Evolutionary conservation across 1,139 yeast genomes (phyloP).

Genomic region (Protomyces inundatus): DNA sequence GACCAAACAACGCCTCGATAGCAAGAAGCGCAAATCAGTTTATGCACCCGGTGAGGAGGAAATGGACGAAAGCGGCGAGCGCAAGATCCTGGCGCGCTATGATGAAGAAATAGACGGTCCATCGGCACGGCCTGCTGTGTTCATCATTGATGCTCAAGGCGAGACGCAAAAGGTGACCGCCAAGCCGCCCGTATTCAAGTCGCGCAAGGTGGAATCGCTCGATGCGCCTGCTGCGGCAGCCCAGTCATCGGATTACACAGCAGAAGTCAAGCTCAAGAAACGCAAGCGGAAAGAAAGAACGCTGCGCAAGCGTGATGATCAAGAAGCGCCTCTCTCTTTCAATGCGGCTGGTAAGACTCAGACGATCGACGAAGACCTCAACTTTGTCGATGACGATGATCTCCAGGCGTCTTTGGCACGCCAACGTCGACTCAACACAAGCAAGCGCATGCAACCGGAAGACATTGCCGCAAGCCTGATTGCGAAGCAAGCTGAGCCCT

Average conservation of each 20-base stretch:
- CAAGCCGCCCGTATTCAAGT: neutral
- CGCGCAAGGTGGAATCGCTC: neutral
- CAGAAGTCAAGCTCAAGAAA: constrained; percentile 48
- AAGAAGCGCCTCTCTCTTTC: constrained; percentile 29
- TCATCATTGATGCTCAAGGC: constrained; percentile 35
- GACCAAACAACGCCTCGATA: constrained; percentile 37
- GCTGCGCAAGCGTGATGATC: constrained; percentile 31
- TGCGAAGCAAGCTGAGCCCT: constrained; percentile 33
- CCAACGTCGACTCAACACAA: constrained; percentile 45
- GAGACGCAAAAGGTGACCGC: constrained; percentile 14
- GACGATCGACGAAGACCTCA: constrained; percentile 32
- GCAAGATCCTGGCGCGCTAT: constrained; percentile 34
- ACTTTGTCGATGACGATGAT: constrained; percentile 48
- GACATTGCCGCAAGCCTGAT: constrained; percentile 35
- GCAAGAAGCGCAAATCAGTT: constrained; percentile 34
- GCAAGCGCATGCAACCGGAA: constrained; percentile 40
- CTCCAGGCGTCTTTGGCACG: constrained; percentile 44
- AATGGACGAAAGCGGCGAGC: constrained; percentile 35
- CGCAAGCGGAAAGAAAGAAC: constrained; percentile 37
- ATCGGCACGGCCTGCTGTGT: constrained; percentile 31
- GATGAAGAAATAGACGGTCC: constrained; percentile 35
- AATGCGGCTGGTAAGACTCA: constrained; percentile 33
- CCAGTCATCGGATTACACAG: constrained; percentile 27
- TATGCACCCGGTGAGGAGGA: constrained; percentile 29
- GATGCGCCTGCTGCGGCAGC: neutral